Percentiles rank a stretch among this genome's conserved stretches.
Conservation (phyloP, 2,329 filamentous ascomycete genomes). For the Blastomyces parvus region DNA sequence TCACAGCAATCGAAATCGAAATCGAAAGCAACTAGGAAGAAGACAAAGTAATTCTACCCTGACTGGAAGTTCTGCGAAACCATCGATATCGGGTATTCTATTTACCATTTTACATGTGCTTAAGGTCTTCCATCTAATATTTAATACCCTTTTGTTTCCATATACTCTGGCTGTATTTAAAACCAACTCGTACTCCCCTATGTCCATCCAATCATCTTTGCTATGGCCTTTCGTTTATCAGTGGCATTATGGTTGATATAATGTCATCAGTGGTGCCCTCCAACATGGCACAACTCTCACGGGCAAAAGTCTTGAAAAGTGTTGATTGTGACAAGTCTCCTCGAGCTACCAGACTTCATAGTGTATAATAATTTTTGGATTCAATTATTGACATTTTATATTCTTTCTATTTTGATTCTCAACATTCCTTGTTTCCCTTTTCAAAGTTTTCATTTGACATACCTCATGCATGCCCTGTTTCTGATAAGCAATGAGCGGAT, state of each 20-base stretch:
- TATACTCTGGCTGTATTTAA: not conserved
- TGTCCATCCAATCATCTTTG: not conserved
- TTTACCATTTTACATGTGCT: not conserved
- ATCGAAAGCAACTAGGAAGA: not conserved
- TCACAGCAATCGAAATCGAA: conserved; percentile 7
- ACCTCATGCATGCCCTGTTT: not conserved
- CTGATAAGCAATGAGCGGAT: conserved; percentile 17
- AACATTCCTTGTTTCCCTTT: not conserved
- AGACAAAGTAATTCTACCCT: not conserved
- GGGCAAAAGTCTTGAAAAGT: not conserved
- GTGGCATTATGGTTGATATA: not conserved
- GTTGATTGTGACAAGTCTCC: not conserved
- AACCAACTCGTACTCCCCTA: not conserved
- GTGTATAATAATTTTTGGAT: not conserved
- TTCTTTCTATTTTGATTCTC: not conserved
- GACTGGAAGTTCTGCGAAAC: not conserved
- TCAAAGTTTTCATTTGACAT: not conserved
- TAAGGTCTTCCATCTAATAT: not conserved
- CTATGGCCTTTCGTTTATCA: not conserved
- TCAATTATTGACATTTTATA: not conserved
- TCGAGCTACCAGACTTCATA: not conserved
- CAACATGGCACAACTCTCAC: not conserved
- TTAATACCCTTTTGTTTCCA: not conserved
- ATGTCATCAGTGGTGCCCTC: not conserved
- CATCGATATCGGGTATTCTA: not conserved